phyloP scores from a whole-genome alignment of 2,329 filamentous ascomycete species.

The Cercospora beticola region DNA sequence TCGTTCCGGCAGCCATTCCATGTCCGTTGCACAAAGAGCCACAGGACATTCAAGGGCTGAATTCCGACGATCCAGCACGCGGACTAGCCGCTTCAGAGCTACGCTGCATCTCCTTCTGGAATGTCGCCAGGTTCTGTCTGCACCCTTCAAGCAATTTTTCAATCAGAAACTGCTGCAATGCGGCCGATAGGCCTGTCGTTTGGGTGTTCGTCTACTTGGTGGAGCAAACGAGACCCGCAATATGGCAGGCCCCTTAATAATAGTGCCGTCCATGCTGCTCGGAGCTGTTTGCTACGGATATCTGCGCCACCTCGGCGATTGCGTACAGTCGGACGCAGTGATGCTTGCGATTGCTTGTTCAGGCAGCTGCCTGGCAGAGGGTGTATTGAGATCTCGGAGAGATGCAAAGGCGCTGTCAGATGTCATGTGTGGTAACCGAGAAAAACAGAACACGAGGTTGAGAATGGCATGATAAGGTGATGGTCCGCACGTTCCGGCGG shows the following conservation, averaged over 20 bases:
- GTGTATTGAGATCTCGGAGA: not conserved
- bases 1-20: slow-evolving; percentile 14
- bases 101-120: slow-evolving; percentile 16
- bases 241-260: slow-evolving; percentile 21
- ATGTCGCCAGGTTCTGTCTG: slow-evolving; percentile 15
- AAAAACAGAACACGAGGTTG: not conserved
- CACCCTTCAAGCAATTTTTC: slow-evolving; percentile 7
- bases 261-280: slow-evolving; percentile 8
- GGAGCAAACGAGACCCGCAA: slow-evolving; percentile 17
- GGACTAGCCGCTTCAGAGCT: slow-evolving; percentile 12
- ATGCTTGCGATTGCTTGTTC: not conserved
- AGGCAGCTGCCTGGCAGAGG: not conserved
- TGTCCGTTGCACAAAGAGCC: slow-evolving; percentile 14
- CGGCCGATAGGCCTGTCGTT: slow-evolving; percentile 10
- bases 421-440: not conserved
- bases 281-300: slow-evolving; percentile 1
- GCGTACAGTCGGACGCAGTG: not conserved
- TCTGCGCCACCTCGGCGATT: slow-evolving; percentile 9
- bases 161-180: slow-evolving; percentile 23
- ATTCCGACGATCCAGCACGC: slow-evolving; percentile 15
- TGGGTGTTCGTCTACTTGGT: slow-evolving; percentile 14
- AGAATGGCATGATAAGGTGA: not conserved
- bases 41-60: slow-evolving; percentile 8
- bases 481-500: not conserved
- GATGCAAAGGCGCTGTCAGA: not conserved